These are phyloP conservation scores for Hypoxylon sp. DNA, from an alignment of 2,329 filamentous ascomycete genomes.

Conservation along the genomic window DNA sequence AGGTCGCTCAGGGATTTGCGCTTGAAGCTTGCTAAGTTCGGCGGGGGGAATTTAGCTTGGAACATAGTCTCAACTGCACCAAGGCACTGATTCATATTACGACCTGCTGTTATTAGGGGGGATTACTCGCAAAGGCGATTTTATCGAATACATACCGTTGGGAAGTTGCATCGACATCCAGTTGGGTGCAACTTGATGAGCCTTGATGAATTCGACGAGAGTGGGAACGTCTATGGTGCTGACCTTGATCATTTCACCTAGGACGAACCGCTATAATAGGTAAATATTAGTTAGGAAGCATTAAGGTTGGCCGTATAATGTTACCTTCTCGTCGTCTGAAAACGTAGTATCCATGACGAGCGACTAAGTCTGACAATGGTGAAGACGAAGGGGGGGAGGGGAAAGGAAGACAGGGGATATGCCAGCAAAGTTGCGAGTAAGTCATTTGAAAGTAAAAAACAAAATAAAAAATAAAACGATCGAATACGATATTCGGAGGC, in stretches of 20 bases:
- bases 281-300: slow-evolving; percentile 43
- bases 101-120: slow-evolving; percentile 57
- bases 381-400: slow-evolving; percentile 48
- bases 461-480: slow-evolving; percentile 37
- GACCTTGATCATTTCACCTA: slow-evolving; percentile 71
- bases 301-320: slow-evolving; percentile 38
- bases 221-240: slow-evolving; percentile 65
- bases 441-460: slow-evolving; percentile 54
- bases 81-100: slow-evolving; percentile 64
- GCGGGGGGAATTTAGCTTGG: slow-evolving; percentile 54
- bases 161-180: slow-evolving; percentile 67
- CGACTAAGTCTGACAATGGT: slow-evolving; percentile 44
- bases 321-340: slow-evolving; percentile 68
- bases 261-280: slow-evolving; percentile 66
- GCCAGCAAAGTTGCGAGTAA: slow-evolving; percentile 51
- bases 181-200: slow-evolving; percentile 59
- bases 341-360: slow-evolving; percentile 63
- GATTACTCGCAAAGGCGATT: slow-evolving; percentile 29
- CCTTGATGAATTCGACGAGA: slow-evolving; percentile 64
- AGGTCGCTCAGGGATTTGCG: slow-evolving; percentile 57
- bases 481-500: slow-evolving; percentile 44
- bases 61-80: slow-evolving; percentile 59
- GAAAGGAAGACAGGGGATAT: slow-evolving; percentile 51
- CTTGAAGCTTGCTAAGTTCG: slow-evolving; percentile 53
- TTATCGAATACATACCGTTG: slow-evolving; percentile 56